A percentile compares a stretch with the other conserved stretches of the same genome.
Evolutionary conservation across 208 protist species (phyloP).

Genomic region (Trypanosoma avium): DNA sequence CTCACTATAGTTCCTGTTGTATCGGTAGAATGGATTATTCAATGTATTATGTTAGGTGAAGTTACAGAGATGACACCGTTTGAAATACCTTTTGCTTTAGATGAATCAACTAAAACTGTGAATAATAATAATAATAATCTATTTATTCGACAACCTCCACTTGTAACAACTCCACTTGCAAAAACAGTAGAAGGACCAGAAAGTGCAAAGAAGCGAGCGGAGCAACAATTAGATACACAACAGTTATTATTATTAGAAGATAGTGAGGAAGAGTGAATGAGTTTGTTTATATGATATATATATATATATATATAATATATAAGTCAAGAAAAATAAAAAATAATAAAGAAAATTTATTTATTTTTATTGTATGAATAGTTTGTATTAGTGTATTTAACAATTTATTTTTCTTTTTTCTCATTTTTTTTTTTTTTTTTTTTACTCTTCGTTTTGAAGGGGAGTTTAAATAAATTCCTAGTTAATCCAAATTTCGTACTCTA

Average conservation of each 20-base stretch:
- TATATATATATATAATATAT: not conserved
- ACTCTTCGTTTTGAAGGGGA: not conserved
- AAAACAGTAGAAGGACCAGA: conserved; percentile 30
- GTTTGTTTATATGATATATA: not conserved
- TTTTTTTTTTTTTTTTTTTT: conserved; percentile 8
- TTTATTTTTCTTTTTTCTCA: not conserved
- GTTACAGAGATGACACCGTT: conserved; percentile 35
- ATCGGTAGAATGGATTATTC: conserved; percentile 59
- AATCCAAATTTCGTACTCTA: not conserved
- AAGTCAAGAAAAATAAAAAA: conserved; percentile 1
- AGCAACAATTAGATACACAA: conserved; percentile 42
- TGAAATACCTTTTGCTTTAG: conserved; percentile 20
- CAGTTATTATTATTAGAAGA: conserved; percentile 16
- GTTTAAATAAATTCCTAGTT: not conserved
- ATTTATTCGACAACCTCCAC: not conserved
- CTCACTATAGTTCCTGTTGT: conserved; percentile 31
- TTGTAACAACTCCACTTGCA: conserved; percentile 2
- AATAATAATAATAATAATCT: not conserved
- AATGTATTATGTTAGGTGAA: conserved; percentile 50
- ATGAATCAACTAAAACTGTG: not conserved
- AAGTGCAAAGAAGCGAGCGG: conserved; percentile 35
- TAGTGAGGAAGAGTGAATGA: conserved; percentile 3
- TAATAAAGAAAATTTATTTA: not conserved
- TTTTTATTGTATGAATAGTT: not conserved
- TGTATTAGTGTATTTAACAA: not conserved